These are phyloP conservation scores for Falciphora oryzae DNA, from an alignment of 2,329 filamentous ascomycete species.

Conservation along the genomic window DNA sequence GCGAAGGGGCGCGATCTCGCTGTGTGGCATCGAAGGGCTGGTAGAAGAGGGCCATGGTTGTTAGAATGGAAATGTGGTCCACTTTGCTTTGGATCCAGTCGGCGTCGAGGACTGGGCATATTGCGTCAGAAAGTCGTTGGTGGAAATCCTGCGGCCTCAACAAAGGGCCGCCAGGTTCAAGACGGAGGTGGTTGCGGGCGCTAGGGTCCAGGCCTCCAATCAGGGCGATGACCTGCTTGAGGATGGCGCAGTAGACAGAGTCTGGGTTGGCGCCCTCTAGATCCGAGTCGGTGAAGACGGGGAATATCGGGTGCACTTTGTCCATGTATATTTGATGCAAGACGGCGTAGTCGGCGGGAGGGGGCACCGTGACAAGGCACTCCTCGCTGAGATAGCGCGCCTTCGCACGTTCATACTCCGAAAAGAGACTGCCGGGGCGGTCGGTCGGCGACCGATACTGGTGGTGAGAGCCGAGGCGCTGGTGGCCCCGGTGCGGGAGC, in stretches of 20 bases:
- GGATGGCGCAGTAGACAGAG: constrained; percentile 33
- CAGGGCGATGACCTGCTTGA: constrained; percentile 50
- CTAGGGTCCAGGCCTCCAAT: constrained; percentile 35
- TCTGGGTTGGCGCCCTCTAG: constrained; percentile 17
- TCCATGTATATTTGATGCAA: constrained; percentile 42
- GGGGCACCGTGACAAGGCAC: constrained; percentile 42
- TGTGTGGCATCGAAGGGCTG: constrained; percentile 44
- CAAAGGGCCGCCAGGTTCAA: constrained; percentile 33
- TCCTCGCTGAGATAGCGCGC: constrained; percentile 20
- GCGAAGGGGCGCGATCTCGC: constrained; percentile 44
- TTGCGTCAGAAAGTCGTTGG: constrained; percentile 39
- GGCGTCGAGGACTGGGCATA: constrained; percentile 45
- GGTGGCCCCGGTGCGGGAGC: constrained; percentile 1
- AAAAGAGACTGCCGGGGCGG: constrained; percentile 11
- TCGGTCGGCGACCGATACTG: constrained; percentile 1
- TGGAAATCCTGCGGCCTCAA: constrained; percentile 43
- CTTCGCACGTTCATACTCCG: constrained; percentile 15
- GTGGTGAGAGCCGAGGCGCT: not conserved
- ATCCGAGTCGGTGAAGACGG: constrained; percentile 37
- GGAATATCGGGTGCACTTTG: constrained; percentile 50
- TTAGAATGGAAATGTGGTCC: constrained; percentile 47
- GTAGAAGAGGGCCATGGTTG: constrained; percentile 53
- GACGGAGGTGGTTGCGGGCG: constrained; percentile 33
- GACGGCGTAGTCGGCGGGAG: constrained; percentile 37
- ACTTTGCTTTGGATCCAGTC: constrained; percentile 49